Conservation (phyloP, 2,329 filamentous ascomycete genomes). For the Penicillium sp. region DNA sequence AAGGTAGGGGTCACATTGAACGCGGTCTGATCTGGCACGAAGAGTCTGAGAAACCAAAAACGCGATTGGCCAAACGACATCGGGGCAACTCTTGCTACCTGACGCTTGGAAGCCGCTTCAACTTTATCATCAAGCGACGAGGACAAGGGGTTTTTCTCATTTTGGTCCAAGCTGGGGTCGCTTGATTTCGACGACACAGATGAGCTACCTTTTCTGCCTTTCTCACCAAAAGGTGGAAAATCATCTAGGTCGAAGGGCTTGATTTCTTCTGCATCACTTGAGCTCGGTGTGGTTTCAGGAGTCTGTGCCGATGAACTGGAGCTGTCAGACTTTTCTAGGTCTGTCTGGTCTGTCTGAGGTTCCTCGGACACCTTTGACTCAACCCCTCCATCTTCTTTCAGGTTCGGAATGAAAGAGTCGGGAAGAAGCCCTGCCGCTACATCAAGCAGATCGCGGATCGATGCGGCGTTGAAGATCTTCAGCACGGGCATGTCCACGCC, state of each 20-base stretch:
- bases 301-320: background rate
- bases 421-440: conserved; percentile 10
- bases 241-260: conserved; percentile 10
- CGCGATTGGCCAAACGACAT: conserved; percentile 42
- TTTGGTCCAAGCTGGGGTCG: conserved; percentile 15
- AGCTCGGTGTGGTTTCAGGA: background rate
- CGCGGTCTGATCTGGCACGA: conserved; percentile 34
- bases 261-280: background rate
- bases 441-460: conserved; percentile 16
- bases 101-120: background rate
- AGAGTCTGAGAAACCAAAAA: conserved; percentile 36
- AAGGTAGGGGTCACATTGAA: conserved; percentile 39
- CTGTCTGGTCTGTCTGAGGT: background rate
- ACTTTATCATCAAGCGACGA: conserved; percentile 6
- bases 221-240: background rate
- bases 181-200: conserved; percentile 5
- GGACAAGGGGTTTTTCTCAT: conserved; percentile 10
- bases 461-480: conserved; percentile 23
- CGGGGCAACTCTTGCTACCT: conserved; percentile 6
- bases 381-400: background rate
- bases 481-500: conserved; percentile 23
- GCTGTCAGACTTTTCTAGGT: background rate
- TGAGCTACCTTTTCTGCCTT: conserved; percentile 6
- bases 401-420: conserved; percentile 10
- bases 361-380: background rate